Base-by-base conservation (phyloP, 1,139 yeast species). In the Tardiomyces blankii region DNA sequence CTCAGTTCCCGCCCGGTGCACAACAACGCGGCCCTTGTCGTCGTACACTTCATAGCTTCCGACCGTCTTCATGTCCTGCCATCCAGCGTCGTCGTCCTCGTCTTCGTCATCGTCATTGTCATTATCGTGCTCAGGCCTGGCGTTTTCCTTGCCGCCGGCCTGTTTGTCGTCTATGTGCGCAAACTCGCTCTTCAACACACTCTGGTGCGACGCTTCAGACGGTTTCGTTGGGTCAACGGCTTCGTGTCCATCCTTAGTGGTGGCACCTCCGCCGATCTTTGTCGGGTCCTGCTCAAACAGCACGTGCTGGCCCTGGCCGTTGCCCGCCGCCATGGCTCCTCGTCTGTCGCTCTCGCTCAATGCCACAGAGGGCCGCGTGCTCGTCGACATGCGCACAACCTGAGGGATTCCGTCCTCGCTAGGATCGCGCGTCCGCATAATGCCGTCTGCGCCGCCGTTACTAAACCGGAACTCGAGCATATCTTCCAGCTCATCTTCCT, bases 51-150 rank as follows among this genome's bases (percentile, higher is more conserved):
- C 77, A 47, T 72, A 70, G 21, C 74, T 68, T n/a, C 82, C 79
- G 23, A 77, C 74, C 0, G 81, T 73, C 12, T 77, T 76, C 79
- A 80, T 78, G 13, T 75, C 73, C 51, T 74, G 74, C 85, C 85
- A 78, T 7, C 58, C 67, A 3, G 56, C 66, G 11, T 60, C 70
- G 3, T 53, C 64, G 11, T 50, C 52, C 18, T 49, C 50, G 16
- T 7, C 7, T 4, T 21, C 25, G 25, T 21, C 25, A 7, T 7
- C 25, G 25, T 7, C 25, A 7, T 7, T 7, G 25, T 21, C 25
- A n/a, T n/a, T n/a, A n/a, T n/a, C n/a, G n/a, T n/a, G n/a, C n/a
- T n/a, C n/a, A n/a, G n/a, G n/a, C n/a, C n/a, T n/a, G n/a, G n/a
- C n/a, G n/a, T n/a, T n/a, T n/a, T n/a, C n/a, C n/a, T n/a, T n/a